Base-by-base conservation (phyloP, 768 basidiomycete genomes). In the Suillus brevipes region DNA sequence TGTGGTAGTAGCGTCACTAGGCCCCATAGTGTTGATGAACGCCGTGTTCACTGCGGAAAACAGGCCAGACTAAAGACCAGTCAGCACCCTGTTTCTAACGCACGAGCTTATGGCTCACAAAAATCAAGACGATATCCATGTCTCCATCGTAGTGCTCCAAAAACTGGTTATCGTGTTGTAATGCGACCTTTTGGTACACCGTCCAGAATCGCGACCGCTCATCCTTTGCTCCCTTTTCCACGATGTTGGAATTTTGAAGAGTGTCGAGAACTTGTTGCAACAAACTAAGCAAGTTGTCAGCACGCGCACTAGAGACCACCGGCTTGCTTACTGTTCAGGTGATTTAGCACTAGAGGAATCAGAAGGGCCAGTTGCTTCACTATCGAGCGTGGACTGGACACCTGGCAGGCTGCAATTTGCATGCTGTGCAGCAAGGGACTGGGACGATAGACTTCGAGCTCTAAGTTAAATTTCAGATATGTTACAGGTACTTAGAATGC, bases 11-110 rank as follows among this genome's bases (percentile, higher is more conserved):
- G 60, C 23, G 6, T 36, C 6, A 40, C 8, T 40, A 6, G 37
- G 57, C 16, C 25, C 57, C 63, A 68, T 60, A 25, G n/a, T 47
- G 50, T 23, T 31, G 43, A 68, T 64, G 42, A 68, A 68, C 14
- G 64, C 38, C 9, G 67, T 45, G n/a, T 62, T 68, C 36, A 68
- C 67, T 37, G 55, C 67, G 3, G 68, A 68, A 40, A 68, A 68
- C 20, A 68, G 52, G 58, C 68, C 67, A 60, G 67, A 56, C 67
- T 68, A 31, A 25, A 58, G 38, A 25, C 38, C 9, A 61, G 34
- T 62, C 12, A 63, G 23, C 20, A 37, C 4, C 6, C 23, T 34
- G 20, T 31, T 9, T 36, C 25, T 53, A 13, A 56, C 14, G 20
- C 12, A n/a, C 18, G 38, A 58, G 57, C 9, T 18, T 20, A 10